Percentiles rank a stretch among this genome's conserved stretches.
Evolutionary conservation across 73 alveolate genomes (phyloP).

Genomic region (Symbiodinium natans): DNA sequence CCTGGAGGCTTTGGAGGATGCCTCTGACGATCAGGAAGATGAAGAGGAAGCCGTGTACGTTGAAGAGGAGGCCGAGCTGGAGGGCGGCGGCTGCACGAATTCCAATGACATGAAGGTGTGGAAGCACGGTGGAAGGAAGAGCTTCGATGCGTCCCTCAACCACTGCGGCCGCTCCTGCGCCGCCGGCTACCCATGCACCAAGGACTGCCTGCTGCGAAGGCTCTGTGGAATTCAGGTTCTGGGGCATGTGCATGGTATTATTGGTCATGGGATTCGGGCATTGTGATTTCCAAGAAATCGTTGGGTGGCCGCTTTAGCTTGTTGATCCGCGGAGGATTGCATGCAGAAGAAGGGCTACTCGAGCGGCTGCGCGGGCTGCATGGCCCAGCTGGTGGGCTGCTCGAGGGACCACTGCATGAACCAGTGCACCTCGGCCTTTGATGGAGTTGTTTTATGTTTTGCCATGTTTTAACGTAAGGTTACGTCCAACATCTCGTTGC

Average conservation of each 20-base stretch:
- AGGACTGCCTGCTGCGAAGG: constrained; percentile 14
- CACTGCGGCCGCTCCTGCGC: constrained; percentile 34
- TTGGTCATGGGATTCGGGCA: no score
- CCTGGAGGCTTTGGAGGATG: not conserved
- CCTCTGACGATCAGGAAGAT: not conserved
- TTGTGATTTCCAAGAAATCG: no score
- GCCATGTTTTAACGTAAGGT: no score
- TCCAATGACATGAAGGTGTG: not conserved
- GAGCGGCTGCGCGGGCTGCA: not conserved
- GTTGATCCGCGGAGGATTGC: not conserved
- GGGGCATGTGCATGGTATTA: no score
- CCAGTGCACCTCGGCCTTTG: constrained; percentile 44
- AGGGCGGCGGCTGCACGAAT: not conserved
- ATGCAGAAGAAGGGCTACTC: constrained; percentile 13
- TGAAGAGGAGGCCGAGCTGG: not conserved
- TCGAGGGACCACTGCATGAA: constrained; percentile 50
- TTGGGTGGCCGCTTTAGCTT: no score
- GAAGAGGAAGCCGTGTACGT: not conserved
- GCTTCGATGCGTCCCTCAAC: constrained; percentile 5
- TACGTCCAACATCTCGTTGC: no score
- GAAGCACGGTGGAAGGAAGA: not conserved
- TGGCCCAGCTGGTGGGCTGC: constrained; percentile 18
- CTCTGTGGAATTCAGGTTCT: no score
- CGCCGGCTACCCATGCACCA: constrained; percentile 24
- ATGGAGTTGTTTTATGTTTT: no score